Evolutionary conservation across 2,329 filamentous ascomycete species (phyloP), one percentile per base, ranked within the genome.

Genomic region (Fusarium compactum): DNA sequence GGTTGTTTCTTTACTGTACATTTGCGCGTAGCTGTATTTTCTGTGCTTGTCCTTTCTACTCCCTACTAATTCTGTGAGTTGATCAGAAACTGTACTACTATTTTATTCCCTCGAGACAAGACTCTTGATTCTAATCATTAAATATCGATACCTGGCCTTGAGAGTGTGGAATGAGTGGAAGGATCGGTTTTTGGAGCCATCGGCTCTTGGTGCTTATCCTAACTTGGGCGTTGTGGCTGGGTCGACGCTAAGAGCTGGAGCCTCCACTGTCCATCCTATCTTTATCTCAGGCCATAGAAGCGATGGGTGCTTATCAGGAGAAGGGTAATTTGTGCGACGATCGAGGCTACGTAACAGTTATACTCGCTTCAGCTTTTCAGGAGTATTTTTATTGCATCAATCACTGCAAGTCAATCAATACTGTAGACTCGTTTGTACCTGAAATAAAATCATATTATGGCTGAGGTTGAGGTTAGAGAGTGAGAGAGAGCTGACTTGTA

Each of bases 271-370:
- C 52, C 67, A 43, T 62, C 52, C 68, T 70, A 69, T 70, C 68
- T 70, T 70, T 71, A 70, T 71, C 68, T 71, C 59, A 69, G 55
- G 52, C 40, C 47, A 64, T 30, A 30, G 29, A 41, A 54, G 44
- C 38, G n/a, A 62, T 55, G 44, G 44, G 25, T 50, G 34, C 62
- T 66, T 61, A 62, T 66, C 62, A 43, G 57, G 47, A 65, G 29
- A 58, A 50, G n/a, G 20, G 16, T 51, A 27, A 25, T 40, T 51
- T 51, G 50, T 64, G 25, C 38, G 18, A 40, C 44, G 18, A 40
- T 44, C 59, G 57, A 30, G 38, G 25, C 18, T 38, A 38, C 34
- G 34, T 38, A 38, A 38, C 34, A n/a, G 18, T 38, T 38, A 38
- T 38, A 38, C 34, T 38, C 34, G 34, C 34, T 38, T 38, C 34